phyloP scores from a whole-genome alignment of 2,329 filamentous ascomycete species.

The Hypoxylon sp. region DNA sequence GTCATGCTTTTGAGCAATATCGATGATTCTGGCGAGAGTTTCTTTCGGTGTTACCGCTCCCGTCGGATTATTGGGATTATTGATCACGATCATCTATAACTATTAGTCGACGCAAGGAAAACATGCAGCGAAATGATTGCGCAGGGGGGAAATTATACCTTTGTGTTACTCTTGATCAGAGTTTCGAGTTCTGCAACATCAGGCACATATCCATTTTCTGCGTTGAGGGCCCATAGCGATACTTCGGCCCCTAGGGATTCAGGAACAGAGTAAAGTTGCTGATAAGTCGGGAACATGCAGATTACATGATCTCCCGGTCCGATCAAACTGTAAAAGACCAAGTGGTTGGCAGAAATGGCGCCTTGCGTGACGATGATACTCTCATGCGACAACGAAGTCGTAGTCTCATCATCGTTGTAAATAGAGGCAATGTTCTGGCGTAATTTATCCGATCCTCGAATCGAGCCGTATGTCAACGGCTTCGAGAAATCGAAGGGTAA shows the following conservation, averaged over 20 bases:
- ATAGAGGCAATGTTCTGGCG: conserved; percentile 70
- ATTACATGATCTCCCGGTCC: conserved; percentile 82
- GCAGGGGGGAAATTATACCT: conserved; percentile 59
- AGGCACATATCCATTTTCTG: conserved; percentile 71
- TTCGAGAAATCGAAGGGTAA: conserved; percentile 62
- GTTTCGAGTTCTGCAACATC: conserved; percentile 70
- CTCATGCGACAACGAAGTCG: conserved; percentile 50
- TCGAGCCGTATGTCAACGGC: conserved; percentile 76
- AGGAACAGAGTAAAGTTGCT: conserved; percentile 82
- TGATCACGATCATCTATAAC: conserved; percentile 61
- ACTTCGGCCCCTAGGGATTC: conserved; percentile 79
- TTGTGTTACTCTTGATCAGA: conserved; percentile 74
- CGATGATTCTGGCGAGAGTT: conserved; percentile 68
- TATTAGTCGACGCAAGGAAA: conserved; percentile 1
- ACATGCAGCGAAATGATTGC: background rate
- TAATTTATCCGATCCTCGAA: conserved; percentile 71
- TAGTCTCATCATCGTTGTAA: conserved; percentile 59
- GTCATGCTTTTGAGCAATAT: conserved; percentile 67
- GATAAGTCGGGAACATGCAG: conserved; percentile 87
- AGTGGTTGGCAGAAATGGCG: conserved; percentile 84
- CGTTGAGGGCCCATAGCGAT: conserved; percentile 75
- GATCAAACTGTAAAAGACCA: conserved; percentile 77
- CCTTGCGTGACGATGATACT: conserved; percentile 81
- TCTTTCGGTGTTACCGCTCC: conserved; percentile 72
- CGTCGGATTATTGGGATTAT: conserved; percentile 86